Evolutionary conservation across 768 basidiomycete genomes (phyloP), one percentile per base, ranked within the genome.

Genomic region (Kwoniella sp.): DNA sequence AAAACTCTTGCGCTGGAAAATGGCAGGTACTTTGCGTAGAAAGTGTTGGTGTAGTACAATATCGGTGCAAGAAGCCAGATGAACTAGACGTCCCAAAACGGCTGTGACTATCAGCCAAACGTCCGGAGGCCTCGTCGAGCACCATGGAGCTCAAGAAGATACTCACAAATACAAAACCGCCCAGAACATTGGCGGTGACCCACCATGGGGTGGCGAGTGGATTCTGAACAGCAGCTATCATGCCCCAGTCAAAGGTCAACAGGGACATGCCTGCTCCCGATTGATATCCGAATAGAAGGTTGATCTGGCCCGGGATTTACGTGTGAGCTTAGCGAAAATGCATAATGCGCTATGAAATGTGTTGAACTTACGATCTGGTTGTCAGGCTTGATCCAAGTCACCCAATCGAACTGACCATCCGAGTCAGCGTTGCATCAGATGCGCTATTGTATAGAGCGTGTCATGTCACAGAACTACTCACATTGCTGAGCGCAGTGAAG

Each of bases 11-110:
- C 57, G 8, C 60, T 55, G n/a, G 70, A 65, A 61, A 71, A 71
- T 8, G 70, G 70, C 21, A 71, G 27, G 53, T 68, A 66, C 36
- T 46, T 57, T 44, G 55, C 62, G 47, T 68, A 66, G 58, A 65
- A 68, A 53, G 49, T 46, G 54, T 73, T 70, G 55, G 63, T n/a
- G 63, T 66, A 58, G 67, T 89, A 87, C 37, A 90, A 76, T 27
- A 85, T 70, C 1, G 89, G 88, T 4, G 85, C 83, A 54, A 88
- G 68, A 77, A 89, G 69, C 87, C 82, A 76, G 29, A 70, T 62
- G 59, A 67, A 70, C 63, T 64, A 30, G 7, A 5, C 15, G 26
- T 5, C 13, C 17, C 50, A 52, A n/a, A n/a, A n/a, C n/a, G n/a
- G n/a, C n/a, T n/a, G n/a, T n/a, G n/a, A n/a, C n/a, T n/a, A n/a